Conservation (phyloP, 805 yeast genomes). For the Candida koratica region DNA sequence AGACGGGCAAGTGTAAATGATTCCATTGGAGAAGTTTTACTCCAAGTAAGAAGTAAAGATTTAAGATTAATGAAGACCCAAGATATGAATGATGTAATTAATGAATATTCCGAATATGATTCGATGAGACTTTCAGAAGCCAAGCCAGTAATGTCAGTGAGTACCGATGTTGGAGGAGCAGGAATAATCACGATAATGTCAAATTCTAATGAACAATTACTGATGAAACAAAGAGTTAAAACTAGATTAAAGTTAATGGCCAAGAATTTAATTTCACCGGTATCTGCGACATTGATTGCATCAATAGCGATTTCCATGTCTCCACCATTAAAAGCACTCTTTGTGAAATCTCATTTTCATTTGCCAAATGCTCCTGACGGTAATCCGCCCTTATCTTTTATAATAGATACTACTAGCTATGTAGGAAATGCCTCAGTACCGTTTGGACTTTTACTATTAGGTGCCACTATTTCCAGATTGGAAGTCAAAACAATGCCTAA, state of each 20-base stretch:
- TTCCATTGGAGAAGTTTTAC: background rate
- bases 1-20: slow-evolving; percentile 5
- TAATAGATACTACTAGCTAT: slow-evolving; percentile 77
- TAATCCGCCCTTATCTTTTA: slow-evolving; percentile 75
- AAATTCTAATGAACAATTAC: background rate
- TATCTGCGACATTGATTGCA: slow-evolving; percentile 63
- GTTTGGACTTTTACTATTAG: slow-evolving; percentile 72
- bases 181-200: slow-evolving; percentile 1
- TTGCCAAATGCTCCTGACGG: slow-evolving; percentile 80
- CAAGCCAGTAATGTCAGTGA: slow-evolving; percentile 18
- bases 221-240: slow-evolving; percentile 8
- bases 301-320: slow-evolving; percentile 70
- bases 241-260: slow-evolving; percentile 15
- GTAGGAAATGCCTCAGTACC: slow-evolving; percentile 89
- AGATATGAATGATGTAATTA: slow-evolving; percentile 37
- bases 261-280: slow-evolving; percentile 65
- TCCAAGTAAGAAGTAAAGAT: slow-evolving; percentile 12
- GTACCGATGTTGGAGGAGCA: slow-evolving; percentile 22
- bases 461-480: slow-evolving; percentile 83
- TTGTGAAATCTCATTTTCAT: slow-evolving; percentile 29
- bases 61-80: slow-evolving; percentile 19
- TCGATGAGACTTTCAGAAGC: slow-evolving; percentile 20
- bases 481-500: slow-evolving; percentile 54
- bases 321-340: slow-evolving; percentile 75
- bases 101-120: slow-evolving; percentile 47